phyloP scores from a whole-genome alignment of 2,329 filamentous ascomycete species.

The Pseudocercospora fijiensis region DNA sequence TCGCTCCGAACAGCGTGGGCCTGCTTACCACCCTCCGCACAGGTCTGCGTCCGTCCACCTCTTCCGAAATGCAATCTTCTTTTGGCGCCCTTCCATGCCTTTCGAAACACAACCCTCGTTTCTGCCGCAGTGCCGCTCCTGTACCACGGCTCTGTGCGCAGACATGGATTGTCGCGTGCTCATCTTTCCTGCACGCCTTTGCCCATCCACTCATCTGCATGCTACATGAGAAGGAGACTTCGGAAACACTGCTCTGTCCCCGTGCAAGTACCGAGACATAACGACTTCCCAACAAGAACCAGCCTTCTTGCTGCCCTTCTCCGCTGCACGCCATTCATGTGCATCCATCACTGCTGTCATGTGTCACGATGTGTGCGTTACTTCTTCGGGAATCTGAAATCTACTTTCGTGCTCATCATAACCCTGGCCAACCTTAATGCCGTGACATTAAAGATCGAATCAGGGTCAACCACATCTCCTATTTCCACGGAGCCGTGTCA shows the following conservation, averaged over 20 bases:
- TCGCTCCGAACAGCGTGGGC: background rate
- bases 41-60: background rate
- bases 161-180: conserved; percentile 1
- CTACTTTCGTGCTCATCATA: background rate
- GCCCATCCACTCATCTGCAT: background rate
- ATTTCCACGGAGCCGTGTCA: background rate
- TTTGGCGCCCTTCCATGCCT: background rate
- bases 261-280: background rate
- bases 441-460: background rate
- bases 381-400: conserved; percentile 1
- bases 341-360: background rate
- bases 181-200: background rate
- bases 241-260: background rate
- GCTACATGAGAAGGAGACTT: background rate
- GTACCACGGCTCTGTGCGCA: background rate
- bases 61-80: background rate
- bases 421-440: background rate
- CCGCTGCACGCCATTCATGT: background rate
- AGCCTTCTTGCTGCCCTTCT: background rate
- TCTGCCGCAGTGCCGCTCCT: background rate
- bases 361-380: background rate
- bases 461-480: background rate
- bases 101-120: conserved; percentile 7
- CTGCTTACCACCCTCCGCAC: background rate
- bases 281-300: background rate